These are phyloP conservation scores for Mortierella sp. DNA, from an alignment of 371 early-diverging fungal genomes.

Conservation along the genomic window DNA sequence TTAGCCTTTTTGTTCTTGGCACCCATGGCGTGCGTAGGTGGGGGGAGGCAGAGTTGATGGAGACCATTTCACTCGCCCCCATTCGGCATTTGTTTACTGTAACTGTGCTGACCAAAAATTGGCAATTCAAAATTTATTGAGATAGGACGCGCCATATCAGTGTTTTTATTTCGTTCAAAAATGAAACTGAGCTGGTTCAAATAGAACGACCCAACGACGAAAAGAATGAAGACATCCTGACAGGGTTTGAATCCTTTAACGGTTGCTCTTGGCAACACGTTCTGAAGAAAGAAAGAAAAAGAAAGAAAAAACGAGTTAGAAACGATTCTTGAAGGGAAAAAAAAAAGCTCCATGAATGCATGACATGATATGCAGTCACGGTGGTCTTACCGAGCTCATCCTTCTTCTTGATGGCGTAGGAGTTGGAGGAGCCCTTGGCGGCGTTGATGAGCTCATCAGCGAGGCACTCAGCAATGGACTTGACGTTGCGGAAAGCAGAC, in stretches of 20 bases:
- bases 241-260: constrained; percentile 66
- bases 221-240: constrained; percentile 10
- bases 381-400: constrained; percentile 86
- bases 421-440: constrained; percentile 98
- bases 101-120: too few relatives aligned
- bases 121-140: too few relatives aligned
- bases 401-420: constrained; percentile 99
- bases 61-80: too few relatives aligned
- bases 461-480: constrained; percentile 99
- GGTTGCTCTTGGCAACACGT: constrained; percentile 96
- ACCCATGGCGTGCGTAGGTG: too few relatives aligned
- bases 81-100: too few relatives aligned
- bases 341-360: neutral
- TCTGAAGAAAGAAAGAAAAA: constrained; percentile 61
- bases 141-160: too few relatives aligned
- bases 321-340: neutral
- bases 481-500: constrained; percentile 93
- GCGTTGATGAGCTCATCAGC: constrained; percentile 99
- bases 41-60: too few relatives aligned
- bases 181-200: neutral
- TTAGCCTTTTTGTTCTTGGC: too few relatives aligned
- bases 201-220: constrained; percentile 18
- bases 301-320: neutral
- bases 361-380: neutral
- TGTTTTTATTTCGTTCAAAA: constrained; percentile 5